Evolutionary conservation across 2,329 filamentous ascomycete species (phyloP), one percentile per base, ranked within the genome.

Genomic region (Fusarium coffeatum): DNA sequence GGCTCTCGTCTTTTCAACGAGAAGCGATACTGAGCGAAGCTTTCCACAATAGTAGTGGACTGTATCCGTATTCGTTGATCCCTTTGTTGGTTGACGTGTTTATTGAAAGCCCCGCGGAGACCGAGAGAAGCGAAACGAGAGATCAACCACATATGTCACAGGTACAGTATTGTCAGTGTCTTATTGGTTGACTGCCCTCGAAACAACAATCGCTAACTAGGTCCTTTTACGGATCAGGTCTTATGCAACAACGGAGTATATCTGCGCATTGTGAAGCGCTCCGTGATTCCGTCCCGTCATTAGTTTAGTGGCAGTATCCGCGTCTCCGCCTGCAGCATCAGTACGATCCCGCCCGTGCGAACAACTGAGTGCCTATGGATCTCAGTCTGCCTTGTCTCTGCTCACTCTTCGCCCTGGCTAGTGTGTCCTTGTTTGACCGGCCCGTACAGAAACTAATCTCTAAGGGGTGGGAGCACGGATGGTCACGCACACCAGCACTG

Each of bases 321-420:
- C 41, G 66, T 63, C 47, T 64, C 67, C 47, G 55, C 43, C 43
- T 22, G 55, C 58, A 68, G 54, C 59, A 58, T 55, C 58, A 68
- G 54, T 63, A 58, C 58, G 68, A 70, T 71, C 55, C 67, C 64
- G 68, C 50, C 66, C 62, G 66, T 70, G 66, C 66, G 61, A 70
- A 64, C 20, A 16, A 37, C 11, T 32, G 32, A 32, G n/a, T 50
- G 30, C 20, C 16, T 16, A 37, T 32, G 22, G 37, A 34, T 37
- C 34, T n/a, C 34, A 37, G 34, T 37, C 34, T 37, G 34, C 34
- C 48, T 50, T 37, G 37, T 53, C 23, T 41, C 23, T 40, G 18
- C 16, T n/a, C 32, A 34, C 30, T 50, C 13, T 27, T 49, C 32
- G 51, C 54, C 54, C 54, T 41, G 62, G 23, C 55, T 54, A 63